Base-by-base conservation (phyloP, 768 basidiomycete species). In the Pleurotus sapidus region DNA sequence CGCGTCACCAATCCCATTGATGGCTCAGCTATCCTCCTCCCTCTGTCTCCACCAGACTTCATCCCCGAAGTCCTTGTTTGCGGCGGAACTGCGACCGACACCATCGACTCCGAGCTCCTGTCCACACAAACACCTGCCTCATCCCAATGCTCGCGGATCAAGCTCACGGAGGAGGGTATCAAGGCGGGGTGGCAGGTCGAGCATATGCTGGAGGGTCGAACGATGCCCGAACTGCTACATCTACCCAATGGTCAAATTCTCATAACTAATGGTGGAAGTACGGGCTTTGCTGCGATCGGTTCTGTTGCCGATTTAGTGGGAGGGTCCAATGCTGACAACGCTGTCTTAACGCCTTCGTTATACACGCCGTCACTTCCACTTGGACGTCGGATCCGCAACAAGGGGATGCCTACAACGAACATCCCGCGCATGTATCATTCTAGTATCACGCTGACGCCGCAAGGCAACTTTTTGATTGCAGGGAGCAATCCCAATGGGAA, bases 161-260 rank as follows among this genome's bases (percentile, higher is more conserved):
- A 72, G 57, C 82, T 87, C 9, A 61, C 58, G 2, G 46, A 58
- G 15, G 58, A n/a, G 1, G 63, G 63, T 1, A 62, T 64, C 50
- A 37, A 64, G 63, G 25, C 63, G 67, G 40, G 83, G 74, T 69
- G 71, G 62, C 47, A 75, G 27, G 77, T 80, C 34, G 82, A 83
- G 59, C 58, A 71, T 11, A 68, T 84, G 53, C 78, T 77, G 2
- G 72, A 77, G 46, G 77, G 76, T 6, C 70, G 84, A 30, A 74
- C 76, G 4, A 84, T 85, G 83, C 81, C 81, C 12, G 79, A 80
- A 64, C 70, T 83, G 59, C 78, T 84, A 63, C 60, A 76, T 53
- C 57, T 64, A 8, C 63, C 63, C 1, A 64, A 56, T 12, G 63
- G 63, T 1, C 49, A 64, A 50, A 59, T 84, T 12, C 71, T 82